A percentile compares a stretch with the other conserved stretches of the same genome.
Evolutionary conservation across 2,329 filamentous ascomycete species (phyloP).

Genomic region (Epichloe glyceriae): DNA sequence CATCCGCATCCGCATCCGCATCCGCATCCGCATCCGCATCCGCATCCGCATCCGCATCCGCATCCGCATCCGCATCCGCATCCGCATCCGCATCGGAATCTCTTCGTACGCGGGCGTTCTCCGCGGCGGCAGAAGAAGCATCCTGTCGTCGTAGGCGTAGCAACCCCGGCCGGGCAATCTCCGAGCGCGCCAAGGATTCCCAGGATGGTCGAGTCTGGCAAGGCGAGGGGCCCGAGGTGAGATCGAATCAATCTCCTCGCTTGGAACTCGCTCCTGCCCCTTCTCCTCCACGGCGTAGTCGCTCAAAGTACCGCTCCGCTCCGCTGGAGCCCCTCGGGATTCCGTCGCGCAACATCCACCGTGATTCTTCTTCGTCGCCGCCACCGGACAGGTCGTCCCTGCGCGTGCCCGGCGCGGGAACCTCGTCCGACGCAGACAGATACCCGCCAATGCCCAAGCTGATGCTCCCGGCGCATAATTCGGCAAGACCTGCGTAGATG

Average conservation of each 20-base stretch:
- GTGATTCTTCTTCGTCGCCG: constrained; percentile 12
- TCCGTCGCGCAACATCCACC: constrained; percentile 14
- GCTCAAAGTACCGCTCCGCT: constrained; percentile 4
- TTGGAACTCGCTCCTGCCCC: not conserved
- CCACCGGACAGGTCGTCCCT: not conserved
- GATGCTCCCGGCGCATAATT: constrained; percentile 58
- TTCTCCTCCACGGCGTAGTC: constrained; percentile 9
- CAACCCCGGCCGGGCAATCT: constrained; percentile 18
- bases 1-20: constrained; percentile 13
- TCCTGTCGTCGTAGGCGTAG: not conserved
- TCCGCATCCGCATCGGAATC: constrained; percentile 13
- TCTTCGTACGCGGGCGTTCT: constrained; percentile 9
- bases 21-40: constrained; percentile 13
- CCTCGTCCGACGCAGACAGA: constrained; percentile 39
- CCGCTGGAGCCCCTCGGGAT: not conserved
- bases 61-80: constrained; percentile 13
- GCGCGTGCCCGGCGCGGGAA: constrained; percentile 5
- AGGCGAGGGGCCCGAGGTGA: constrained; percentile 20
- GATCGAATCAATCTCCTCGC: constrained; percentile 16
- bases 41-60: constrained; percentile 16
- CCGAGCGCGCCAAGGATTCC: constrained; percentile 15
- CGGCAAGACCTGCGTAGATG: constrained; percentile 55
- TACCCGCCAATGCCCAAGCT: constrained; percentile 64
- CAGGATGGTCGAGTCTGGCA: constrained; percentile 11
- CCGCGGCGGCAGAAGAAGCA: too few species aligned